Evolutionary conservation across 1,284 basidiomycete species (phyloP).

Genomic region (Marasmius sp.): DNA sequence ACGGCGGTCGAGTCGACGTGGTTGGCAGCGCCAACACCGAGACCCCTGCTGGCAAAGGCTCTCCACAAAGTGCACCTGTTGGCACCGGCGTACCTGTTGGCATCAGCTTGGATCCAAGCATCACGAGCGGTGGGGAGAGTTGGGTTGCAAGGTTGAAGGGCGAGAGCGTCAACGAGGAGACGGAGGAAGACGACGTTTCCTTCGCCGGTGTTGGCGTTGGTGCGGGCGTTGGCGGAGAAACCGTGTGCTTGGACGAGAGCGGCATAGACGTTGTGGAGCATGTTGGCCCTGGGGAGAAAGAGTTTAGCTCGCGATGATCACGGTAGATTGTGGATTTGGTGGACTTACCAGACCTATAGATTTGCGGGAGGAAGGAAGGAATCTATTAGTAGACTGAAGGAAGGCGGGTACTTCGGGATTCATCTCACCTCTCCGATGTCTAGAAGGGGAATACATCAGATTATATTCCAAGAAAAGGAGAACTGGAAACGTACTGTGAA

Average conservation of each 20-base stretch:
- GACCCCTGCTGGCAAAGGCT: slow-evolving; percentile 49
- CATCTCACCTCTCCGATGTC: slow-evolving; percentile 17
- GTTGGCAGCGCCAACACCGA: slow-evolving; percentile 41
- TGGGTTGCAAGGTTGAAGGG: slow-evolving; percentile 53
- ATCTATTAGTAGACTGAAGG: neutral
- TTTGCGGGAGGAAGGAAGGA: neutral
- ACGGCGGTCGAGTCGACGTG: neutral
- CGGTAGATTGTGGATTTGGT: slow-evolving; percentile 19
- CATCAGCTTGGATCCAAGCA: slow-evolving; percentile 57
- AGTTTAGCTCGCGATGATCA: slow-evolving; percentile 21
- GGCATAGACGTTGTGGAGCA: slow-evolving; percentile 51
- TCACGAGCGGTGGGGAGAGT: slow-evolving; percentile 40
- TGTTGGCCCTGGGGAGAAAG: slow-evolving; percentile 53
- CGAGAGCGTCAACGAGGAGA: slow-evolving; percentile 47
- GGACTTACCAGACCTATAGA: neutral
- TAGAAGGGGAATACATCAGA: neutral
- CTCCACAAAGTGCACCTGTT: slow-evolving; percentile 47
- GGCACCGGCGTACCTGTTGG: slow-evolving; percentile 45
- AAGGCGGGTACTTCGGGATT: neutral
- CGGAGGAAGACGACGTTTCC: slow-evolving; percentile 49
- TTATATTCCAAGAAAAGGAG: too few species aligned
- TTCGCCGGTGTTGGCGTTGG: slow-evolving; percentile 39
- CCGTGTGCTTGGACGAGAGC: slow-evolving; percentile 42
- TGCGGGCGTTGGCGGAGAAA: slow-evolving; percentile 37
- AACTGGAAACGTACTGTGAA: slow-evolving; percentile 26